Base-by-base conservation (phyloP, 2,329 filamentous ascomycete species). In the Phaeoacremonium minimum region DNA sequence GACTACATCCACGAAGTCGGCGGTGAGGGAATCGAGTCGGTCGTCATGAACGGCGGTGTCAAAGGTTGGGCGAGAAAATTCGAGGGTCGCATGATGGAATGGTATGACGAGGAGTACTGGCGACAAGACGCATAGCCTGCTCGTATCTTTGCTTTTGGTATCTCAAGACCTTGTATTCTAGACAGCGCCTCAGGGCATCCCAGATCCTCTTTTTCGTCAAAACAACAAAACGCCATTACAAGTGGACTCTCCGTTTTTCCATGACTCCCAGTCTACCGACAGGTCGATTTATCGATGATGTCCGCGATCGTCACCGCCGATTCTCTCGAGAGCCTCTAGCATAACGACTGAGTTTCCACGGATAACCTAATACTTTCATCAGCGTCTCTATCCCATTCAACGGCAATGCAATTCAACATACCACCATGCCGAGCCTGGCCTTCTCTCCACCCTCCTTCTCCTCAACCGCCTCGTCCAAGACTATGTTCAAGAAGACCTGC, bases 261-360 rank as follows among this genome's bases (percentile, higher is more conserved):
- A 9, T 26, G 22, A 9, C 15, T 13, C 16, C 30, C 30, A 13
- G 16, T 32, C 14, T 7, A n/a, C n/a, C n/a, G n/a, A n/a, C 40
- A n/a, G n/a, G 22, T 9, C 9, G 22, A 9, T n/a, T 26, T n/a
- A 26, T 26, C 61, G 37, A 29, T 53, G 52, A 51, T 58, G 60
- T n/a, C n/a, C n/a, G 43, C 66, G 63, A 46, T 82, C 75, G 52
- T 78, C 75, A 41, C 77, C 76, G 44, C 77, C 78, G 48, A 86
- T 83, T 53, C 81, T 71, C 58, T 82, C 77, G 40, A 87, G 63
- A 8, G 81, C 87, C 67, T 98, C 94, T 38, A 98, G 78, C 91
- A 98, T 96, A 38, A 98, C 90, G 17, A 98, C 90, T 3, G 91
- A 95, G 67, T 98, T 98, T 46, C 93, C 93, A 51, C 94, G 87